Conservation (phyloP, 768 basidiomycete species). For the Mycena galopus region DNA sequence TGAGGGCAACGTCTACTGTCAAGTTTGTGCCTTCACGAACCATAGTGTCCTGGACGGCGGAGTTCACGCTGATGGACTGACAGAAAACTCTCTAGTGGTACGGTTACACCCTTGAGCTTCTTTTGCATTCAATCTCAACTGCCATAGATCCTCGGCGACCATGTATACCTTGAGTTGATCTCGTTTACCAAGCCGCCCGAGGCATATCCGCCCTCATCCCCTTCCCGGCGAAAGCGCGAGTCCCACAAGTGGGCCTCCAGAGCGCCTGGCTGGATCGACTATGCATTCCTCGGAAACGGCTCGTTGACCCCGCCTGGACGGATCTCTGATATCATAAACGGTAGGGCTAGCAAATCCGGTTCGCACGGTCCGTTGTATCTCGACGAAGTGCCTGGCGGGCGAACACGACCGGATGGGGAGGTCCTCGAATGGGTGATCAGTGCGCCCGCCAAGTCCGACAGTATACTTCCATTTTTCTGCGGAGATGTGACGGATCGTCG, state of each 20-base stretch:
- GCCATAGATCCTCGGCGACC: conserved; percentile 65
- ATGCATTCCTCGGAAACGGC: conserved; percentile 70
- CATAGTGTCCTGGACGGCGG: no score
- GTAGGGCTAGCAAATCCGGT: conserved; percentile 54
- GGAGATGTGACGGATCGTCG: conserved; percentile 76
- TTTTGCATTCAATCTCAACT: background rate
- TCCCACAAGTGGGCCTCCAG: conserved; percentile 67
- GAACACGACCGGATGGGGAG: conserved; percentile 67
- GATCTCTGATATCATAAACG: conserved; percentile 69
- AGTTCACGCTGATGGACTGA: conserved; percentile 72
- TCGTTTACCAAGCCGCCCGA: conserved; percentile 70
- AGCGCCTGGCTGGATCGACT: conserved; percentile 76
- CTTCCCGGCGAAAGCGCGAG: conserved; percentile 58
- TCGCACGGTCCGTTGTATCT: conserved; percentile 58
- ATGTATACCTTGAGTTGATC: conserved; percentile 77
- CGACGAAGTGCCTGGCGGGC: conserved; percentile 64
- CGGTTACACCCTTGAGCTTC: background rate
- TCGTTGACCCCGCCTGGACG: conserved; percentile 44
- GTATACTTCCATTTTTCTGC: conserved; percentile 77
- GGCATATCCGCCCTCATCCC: conserved; percentile 65
- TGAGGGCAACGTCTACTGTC: conserved; percentile 44
- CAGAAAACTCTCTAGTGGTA: conserved; percentile 76
- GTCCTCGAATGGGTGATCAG: conserved; percentile 72
- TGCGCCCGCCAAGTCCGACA: conserved; percentile 48
- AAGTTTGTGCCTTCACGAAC: no score